Conservation (phyloP, 371 early-diverging fungal genomes). For the Mucor lusitanicus region DNA sequence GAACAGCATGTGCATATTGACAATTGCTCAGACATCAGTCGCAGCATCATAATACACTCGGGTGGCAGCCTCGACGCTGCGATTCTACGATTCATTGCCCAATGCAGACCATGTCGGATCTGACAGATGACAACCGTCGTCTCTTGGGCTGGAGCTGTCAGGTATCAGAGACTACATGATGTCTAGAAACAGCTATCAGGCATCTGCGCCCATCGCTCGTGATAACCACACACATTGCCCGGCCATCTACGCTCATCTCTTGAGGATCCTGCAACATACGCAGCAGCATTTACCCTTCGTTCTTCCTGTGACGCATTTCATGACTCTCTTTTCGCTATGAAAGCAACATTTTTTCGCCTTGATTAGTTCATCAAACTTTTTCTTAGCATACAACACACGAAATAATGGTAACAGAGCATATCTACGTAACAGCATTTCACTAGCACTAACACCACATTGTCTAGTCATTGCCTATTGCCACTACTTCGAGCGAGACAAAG, state of each 20-base stretch:
- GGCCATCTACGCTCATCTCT: background rate
- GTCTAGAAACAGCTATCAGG: background rate
- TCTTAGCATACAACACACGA: background rate
- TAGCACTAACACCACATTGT: background rate
- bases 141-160: too few species aligned
- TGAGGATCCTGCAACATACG: background rate
- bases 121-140: too few species aligned
- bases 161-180: too few species aligned
- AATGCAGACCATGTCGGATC: too few species aligned
- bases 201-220: background rate
- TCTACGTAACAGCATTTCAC: background rate
- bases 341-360: background rate
- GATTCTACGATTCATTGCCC: too few species aligned
- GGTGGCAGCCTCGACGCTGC: too few species aligned
- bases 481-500: constrained; percentile 50
- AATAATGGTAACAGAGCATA: background rate
- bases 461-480: constrained; percentile 45
- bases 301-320: constrained; percentile 1
- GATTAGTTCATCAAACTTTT: background rate
- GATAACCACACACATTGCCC: background rate
- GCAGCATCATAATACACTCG: too few species aligned
- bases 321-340: background rate
- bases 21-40: too few species aligned
- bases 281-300: background rate
- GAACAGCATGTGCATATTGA: too few species aligned